These are phyloP conservation scores for Xylaria sp. DNA, from an alignment of 2,329 filamentous ascomycete genomes.

Conservation along the genomic window DNA sequence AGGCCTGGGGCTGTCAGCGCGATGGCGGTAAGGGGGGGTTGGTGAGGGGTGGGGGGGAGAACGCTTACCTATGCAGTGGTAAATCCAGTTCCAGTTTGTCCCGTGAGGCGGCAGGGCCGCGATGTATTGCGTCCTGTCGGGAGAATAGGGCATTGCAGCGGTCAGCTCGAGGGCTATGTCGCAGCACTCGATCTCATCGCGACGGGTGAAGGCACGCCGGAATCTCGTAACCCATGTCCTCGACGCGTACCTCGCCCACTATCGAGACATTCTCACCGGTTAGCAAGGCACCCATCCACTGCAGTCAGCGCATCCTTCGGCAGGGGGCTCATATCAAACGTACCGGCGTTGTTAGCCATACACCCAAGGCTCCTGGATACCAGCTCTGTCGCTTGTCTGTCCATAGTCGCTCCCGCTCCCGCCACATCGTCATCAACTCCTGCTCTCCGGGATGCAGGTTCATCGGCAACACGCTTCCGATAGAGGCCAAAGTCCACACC, in stretches of 20 bases:
- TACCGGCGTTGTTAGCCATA: conserved; percentile 4
- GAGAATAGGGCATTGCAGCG: accelerated
- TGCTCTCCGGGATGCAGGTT: neutral
- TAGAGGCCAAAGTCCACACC: too few relatives aligned
- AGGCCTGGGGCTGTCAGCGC: conserved; percentile 3
- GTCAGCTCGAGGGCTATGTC: neutral
- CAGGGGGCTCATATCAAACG: neutral
- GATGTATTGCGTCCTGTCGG: neutral
- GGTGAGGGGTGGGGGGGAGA: too few relatives aligned
- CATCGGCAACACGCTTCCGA: too few relatives aligned
- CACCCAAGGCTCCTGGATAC: neutral
- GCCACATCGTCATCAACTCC: neutral
- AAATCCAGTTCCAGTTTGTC: neutral
- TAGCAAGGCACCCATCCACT: neutral
- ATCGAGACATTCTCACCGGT: neutral
- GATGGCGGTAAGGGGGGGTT: neutral
- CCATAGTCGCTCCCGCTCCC: neutral
- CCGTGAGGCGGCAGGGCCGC: neutral
- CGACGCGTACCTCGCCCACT: neutral
- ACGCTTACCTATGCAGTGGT: conserved; percentile 11
- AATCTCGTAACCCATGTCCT: neutral
- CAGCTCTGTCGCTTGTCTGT: neutral
- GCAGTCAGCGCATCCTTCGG: too few relatives aligned
- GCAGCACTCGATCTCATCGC: neutral
- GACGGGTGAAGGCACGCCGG: neutral